Evolutionary conservation across 805 yeast genomes (phyloP), one percentile per base, ranked within the genome.

Genomic region (Candida oleophila): DNA sequence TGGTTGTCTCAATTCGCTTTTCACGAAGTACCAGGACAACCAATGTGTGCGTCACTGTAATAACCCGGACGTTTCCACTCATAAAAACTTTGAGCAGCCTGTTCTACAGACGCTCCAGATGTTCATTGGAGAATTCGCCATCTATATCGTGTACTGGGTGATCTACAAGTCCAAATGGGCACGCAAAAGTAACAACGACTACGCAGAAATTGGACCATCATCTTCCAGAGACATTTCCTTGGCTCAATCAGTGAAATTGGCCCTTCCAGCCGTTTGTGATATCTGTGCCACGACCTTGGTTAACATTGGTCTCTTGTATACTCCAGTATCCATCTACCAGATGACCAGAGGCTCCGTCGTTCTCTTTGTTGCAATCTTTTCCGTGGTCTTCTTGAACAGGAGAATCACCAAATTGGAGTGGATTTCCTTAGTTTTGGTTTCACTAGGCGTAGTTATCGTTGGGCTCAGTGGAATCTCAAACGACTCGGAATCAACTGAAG

Each of bases 261-360:
- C 87, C 0, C 60, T 84, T 38, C 94, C 94, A 1, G 80, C 94
- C 1, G 58, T 77, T 7, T 85, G 90, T 64, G 95, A 87, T 61
- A 71, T 87, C 42, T 55, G 76, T 33, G 92, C 85, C 3, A 87
- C 95, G 1, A 87, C 94, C 0, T 64, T 87, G 52, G 75, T 87
- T 81, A 84, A 87, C 55, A 61, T 86, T n/a, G 94, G 94, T 0
- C 70, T 87, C 49, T 61, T 85, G 20, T 82, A 81, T 62, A 82
- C 83, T 1, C 92, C 94, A 0, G 94, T 87, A 7, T 84, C 90
- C 1, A 77, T 87, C 42, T 87, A 86, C 62, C 95, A 87, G 61
- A 87, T 87, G 95, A 82, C 86, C n/a, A 71, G 95, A 52, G 94
- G 95, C 2, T 79, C 89, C 0, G 68, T 86, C 37, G 87, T 87